Evolutionary conservation across 148 eudicot genomes (phyloP).

Genomic region (Persicaria tinctoria): DNA sequence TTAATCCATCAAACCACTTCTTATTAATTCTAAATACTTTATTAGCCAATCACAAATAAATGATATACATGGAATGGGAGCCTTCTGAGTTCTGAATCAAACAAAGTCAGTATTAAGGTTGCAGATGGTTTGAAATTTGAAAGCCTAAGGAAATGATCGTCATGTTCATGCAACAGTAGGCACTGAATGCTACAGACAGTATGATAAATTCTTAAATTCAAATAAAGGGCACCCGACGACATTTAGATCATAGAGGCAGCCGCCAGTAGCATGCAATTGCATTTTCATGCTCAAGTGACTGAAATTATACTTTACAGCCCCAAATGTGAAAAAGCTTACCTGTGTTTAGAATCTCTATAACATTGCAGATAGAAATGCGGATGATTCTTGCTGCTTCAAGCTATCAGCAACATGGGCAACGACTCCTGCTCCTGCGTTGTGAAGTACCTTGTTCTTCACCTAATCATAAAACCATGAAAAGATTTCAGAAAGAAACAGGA

Average conservation of each 20-base stretch:
- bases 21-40: too few species aligned
- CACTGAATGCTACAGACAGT: background rate
- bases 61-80: too few species aligned
- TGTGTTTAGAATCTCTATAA: slow-evolving; percentile 23
- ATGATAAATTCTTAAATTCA: background rate
- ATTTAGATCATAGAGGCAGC: background rate
- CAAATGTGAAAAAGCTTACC: background rate
- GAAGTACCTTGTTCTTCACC: slow-evolving; percentile 93
- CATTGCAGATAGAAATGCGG: slow-evolving; percentile 41
- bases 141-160: background rate
- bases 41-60: too few species aligned
- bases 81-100: too few species aligned
- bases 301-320: background rate
- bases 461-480: slow-evolving; percentile 15
- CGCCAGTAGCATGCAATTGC: background rate
- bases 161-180: background rate
- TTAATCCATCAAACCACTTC: too few species aligned
- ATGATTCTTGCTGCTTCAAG: slow-evolving; percentile 54
- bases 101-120: background rate
- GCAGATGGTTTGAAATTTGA: background rate
- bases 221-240: background rate
- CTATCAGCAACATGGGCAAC: slow-evolving; percentile 86
- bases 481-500: background rate
- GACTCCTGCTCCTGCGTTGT: slow-evolving; percentile 90
- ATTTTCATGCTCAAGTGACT: background rate